Evolutionary conservation across 306 rosid genomes (phyloP).

Genomic region (Fagus crenata): DNA sequence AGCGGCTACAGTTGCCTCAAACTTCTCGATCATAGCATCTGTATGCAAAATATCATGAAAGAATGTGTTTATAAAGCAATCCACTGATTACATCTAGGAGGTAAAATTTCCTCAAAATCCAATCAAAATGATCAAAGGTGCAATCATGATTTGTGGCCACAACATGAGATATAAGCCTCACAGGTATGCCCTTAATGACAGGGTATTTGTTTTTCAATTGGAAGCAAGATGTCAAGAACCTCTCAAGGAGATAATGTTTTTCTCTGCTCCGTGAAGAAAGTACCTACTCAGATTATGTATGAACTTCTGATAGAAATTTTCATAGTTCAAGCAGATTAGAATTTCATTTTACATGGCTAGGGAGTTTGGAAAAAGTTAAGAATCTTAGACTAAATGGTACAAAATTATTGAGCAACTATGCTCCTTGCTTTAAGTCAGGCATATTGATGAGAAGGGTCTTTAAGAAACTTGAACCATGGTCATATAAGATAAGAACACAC

Average conservation of each 20-base stretch:
- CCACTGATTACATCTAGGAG: not conserved
- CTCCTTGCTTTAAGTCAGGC: not conserved
- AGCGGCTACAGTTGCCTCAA: conserved; percentile 56
- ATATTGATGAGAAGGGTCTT: not conserved
- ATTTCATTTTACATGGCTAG: conserved; percentile 18
- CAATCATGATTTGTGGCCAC: conserved; percentile 3
- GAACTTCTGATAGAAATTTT: not conserved
- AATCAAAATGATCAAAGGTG: not conserved
- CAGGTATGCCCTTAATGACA: conserved; percentile 9
- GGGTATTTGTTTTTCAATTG: conserved; percentile 1
- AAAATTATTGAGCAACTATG: not conserved
- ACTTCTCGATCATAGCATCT: conserved; percentile 63
- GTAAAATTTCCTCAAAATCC: not conserved
- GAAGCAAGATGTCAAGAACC: conserved; percentile 8
- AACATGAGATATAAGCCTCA: conserved; percentile 15
- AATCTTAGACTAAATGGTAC: not conserved
- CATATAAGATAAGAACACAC: too few species aligned
- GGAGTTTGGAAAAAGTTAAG: not conserved
- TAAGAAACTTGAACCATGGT: too few species aligned
- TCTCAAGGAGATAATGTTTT: conserved; percentile 4
- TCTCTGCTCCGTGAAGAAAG: too few species aligned
- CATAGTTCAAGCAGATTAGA: conserved; percentile 1
- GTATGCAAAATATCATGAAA: conserved; percentile 36
- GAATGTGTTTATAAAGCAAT: conserved; percentile 17
- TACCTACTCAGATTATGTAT: not conserved